A percentile compares a stretch with the other conserved stretches of the same genome.
phyloP scores from a whole-genome alignment of 1,284 basidiomycete genomes.

The Moniliella sp. region DNA sequence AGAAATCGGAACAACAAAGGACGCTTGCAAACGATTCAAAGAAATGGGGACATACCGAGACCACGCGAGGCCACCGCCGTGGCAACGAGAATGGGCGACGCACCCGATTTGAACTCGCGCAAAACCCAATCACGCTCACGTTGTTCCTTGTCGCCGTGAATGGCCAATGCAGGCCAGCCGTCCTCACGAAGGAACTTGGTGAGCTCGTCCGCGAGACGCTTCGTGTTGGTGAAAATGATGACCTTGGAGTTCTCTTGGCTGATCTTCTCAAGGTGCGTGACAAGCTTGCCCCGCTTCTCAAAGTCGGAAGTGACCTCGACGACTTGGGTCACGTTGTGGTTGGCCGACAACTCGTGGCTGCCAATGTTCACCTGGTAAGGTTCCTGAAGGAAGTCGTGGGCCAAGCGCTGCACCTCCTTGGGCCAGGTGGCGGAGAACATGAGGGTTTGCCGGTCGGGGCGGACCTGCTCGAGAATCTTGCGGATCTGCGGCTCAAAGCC shows the following conservation, averaged over 20 bases:
- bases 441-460: slow-evolving; percentile 64
- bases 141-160: slow-evolving; percentile 84
- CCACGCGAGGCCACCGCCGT: slow-evolving; percentile 70
- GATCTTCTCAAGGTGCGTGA: slow-evolving; percentile 92
- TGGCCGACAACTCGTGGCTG: slow-evolving; percentile 89
- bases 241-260: slow-evolving; percentile 92
- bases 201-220: slow-evolving; percentile 89
- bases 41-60: too few relatives aligned
- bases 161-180: slow-evolving; percentile 89
- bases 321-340: slow-evolving; percentile 85
- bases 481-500: slow-evolving; percentile 98
- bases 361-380: slow-evolving; percentile 98
- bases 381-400: slow-evolving; percentile 80
- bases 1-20: too few relatives aligned
- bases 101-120: slow-evolving; percentile 88
- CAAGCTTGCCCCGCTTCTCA: slow-evolving; percentile 82
- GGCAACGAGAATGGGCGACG: slow-evolving; percentile 90
- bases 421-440: slow-evolving; percentile 94
- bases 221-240: slow-evolving; percentile 91
- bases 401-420: slow-evolving; percentile 91
- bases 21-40: too few relatives aligned
- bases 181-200: slow-evolving; percentile 49
- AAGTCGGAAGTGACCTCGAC: slow-evolving; percentile 92
- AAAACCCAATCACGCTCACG: slow-evolving; percentile 93
- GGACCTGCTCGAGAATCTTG: slow-evolving; percentile 88